Base-by-base conservation (phyloP, 805 yeast genomes). In the Metahyphopichia silvanorum region DNA sequence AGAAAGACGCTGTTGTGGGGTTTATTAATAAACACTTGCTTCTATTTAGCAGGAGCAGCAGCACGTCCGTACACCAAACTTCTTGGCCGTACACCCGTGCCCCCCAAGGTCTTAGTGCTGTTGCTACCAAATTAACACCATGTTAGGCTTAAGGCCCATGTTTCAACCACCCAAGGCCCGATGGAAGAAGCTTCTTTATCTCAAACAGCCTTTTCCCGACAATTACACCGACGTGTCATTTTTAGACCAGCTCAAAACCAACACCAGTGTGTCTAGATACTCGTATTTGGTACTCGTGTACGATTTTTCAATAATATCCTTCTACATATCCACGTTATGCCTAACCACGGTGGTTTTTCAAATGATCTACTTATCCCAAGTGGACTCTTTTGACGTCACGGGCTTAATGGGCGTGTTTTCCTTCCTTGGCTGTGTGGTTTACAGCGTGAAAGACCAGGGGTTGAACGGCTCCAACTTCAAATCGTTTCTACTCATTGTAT, bases 171-270 rank as follows among this genome's bases (percentile, higher is more conserved):
- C n/a, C n/a, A n/a, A n/a, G n/a, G n/a, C n/a, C n/a, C 77, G 78
- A 15, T 89, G 98, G 98, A 74, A 82, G 48, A 84, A 93, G 49
- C 74, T 88, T 23, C 70, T 91, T 9, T 93, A 95, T 82, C 73
- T 83, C 21, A 72, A 75, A 36, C 96, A 89, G 53, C 83, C 83
- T 10, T 89, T 79, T 50, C 94, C 95, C 0, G 98, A 91, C 55
- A 93, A 89, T 57, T 86, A 86, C 59, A 91, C 95, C 2, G 94
- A 88, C 51, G 60, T 64, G 2, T 73, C 88, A 3, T 91, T 91
- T 52, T 66, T 89, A n/a, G 77, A 87, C 3, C 94, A 84, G 51
- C 67, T 87, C 38, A 77, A 77, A 43, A 65, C 93, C 24, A 87
- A 87, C 58, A 67, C 87, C 16, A 79, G 89, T 3, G 93, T 86